Base-by-base conservation (phyloP, 1,284 basidiomycete genomes). In the Gyrodon tennesseensis region DNA sequence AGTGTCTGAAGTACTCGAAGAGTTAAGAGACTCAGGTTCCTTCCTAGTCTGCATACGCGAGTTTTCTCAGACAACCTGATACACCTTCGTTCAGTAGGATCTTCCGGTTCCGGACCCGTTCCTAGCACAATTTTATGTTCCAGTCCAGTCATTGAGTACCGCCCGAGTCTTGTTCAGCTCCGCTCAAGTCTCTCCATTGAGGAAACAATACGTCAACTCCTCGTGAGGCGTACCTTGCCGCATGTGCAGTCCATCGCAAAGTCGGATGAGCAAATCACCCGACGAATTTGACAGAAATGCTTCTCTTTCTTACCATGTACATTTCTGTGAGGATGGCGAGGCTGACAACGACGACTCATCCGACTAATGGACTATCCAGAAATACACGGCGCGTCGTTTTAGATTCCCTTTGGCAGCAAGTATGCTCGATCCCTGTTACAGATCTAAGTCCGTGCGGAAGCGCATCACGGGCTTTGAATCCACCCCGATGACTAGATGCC, bases 191-290 rank as follows among this genome's bases (percentile, higher is more conserved):
- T 43, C 19, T 46, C 23, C 27, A n/a, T 29, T 27, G 23, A 39
- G 16, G 15, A 29, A 21, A 37, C 23, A 23, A 41, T 40, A 16
- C 29, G 19, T 11, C 31, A 60, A 27, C 13, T 23, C 27, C 9
- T 21, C 31, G 21, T 59, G 57, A 31, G 40, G n/a, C 23, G 18
- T 61, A 41, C 7, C 25, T 61, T 23, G 58, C 29, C 37, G n/a
- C 19, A 61, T 40, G 11, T 16, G 9, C 16, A n/a, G 3, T 8
- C 11, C 19, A 57, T 27, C 12, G 6, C 19, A 39, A 23, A 41
- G 21, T 25, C 25, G 39, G 37, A 41, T 27, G 25, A 51, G 18
- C 7, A 44, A 27, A 44, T 44, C 15, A 29, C 12, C 34, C 16
- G 12, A 39, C 60, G 37, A 51, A 34, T 31, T 23, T 39, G 27